Conservation (phyloP, 164 flowering plant genomes). For the Saururus chinensis region DNA sequence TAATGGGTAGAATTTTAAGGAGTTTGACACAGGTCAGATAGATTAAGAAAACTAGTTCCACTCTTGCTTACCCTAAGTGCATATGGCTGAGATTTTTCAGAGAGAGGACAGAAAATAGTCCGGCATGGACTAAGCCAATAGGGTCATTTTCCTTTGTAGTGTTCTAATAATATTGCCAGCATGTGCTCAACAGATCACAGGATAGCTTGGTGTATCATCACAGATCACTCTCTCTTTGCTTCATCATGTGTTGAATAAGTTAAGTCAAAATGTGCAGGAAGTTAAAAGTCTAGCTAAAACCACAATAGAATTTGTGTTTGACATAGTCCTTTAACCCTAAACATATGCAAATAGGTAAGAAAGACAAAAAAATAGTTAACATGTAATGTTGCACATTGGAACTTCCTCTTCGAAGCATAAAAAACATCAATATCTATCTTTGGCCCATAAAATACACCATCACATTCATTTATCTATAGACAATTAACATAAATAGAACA, state of each 20-base stretch:
- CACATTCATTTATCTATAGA: constrained; percentile 79
- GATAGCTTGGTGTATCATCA: constrained; percentile 94
- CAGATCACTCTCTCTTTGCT: constrained; percentile 80
- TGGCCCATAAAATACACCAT: constrained; percentile 99
- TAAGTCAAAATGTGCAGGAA: constrained; percentile 76
- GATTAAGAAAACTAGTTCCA: neutral
- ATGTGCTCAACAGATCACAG: constrained; percentile 96
- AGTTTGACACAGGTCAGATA: no score
- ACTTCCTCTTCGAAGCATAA: constrained; percentile 89
- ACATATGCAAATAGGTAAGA: neutral
- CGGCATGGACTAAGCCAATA: constrained; percentile 99
- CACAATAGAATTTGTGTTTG: neutral
- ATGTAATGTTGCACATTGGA: constrained; percentile 97
- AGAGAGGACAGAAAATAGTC: constrained; percentile 90
- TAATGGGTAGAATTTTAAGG: no score
- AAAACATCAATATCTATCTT: constrained; percentile 94
- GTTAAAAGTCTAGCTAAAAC: constrained; percentile 93
- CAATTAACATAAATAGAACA: neutral
- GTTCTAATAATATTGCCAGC: constrained; percentile 96
- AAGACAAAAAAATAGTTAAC: constrained; percentile 16
- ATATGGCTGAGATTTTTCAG: constrained; percentile 75
- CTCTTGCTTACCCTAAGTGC: constrained; percentile 42
- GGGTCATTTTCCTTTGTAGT: constrained; percentile 98
- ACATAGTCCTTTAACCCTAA: neutral
- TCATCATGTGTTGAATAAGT: constrained; percentile 93